Evolutionary conservation across 768 basidiomycete genomes (phyloP).

Genomic region (Ramaria rubella): DNA sequence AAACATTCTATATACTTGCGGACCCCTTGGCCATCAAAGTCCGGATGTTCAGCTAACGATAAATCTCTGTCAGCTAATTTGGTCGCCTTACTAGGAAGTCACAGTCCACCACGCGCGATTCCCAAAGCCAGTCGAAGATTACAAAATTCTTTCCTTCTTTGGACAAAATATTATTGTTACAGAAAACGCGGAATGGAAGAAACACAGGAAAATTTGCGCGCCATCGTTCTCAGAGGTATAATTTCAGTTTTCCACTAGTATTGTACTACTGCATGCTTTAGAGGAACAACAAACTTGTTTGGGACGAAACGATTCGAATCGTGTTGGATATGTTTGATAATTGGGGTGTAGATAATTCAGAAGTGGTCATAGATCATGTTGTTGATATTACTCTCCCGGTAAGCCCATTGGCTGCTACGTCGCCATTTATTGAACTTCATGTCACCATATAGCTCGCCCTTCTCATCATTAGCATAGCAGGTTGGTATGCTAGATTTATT

Average conservation of each 20-base stretch:
- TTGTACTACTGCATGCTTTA: neutral
- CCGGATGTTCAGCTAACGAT: too few species aligned
- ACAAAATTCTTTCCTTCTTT: slow-evolving; percentile 42
- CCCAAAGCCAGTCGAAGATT: slow-evolving; percentile 47
- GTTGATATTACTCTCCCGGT: slow-evolving; percentile 51
- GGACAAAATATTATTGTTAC: slow-evolving; percentile 60
- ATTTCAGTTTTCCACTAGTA: neutral
- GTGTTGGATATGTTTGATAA: slow-evolving; percentile 38
- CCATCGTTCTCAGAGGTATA: slow-evolving; percentile 58
- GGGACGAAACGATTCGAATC: slow-evolving; percentile 40
- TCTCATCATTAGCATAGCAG: slow-evolving; percentile 50
- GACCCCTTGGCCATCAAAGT: slow-evolving; percentile 11
- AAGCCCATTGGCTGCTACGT: slow-evolving; percentile 10
- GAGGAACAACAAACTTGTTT: slow-evolving; percentile 38
- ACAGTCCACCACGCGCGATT: slow-evolving; percentile 43
- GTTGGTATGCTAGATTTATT: slow-evolving; percentile 19
- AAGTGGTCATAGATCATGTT: slow-evolving; percentile 38
- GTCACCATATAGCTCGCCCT: slow-evolving; percentile 40
- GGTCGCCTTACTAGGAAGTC: slow-evolving; percentile 36
- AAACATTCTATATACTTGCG: neutral
- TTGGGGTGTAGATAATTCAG: slow-evolving; percentile 40
- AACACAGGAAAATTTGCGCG: slow-evolving; percentile 52
- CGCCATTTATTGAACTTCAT: neutral
- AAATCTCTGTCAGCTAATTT: neutral
- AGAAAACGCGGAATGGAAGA: slow-evolving; percentile 61